Conservation (phyloP, 371 early-diverging fungal species). For the Entomophthora muscae region DNA sequence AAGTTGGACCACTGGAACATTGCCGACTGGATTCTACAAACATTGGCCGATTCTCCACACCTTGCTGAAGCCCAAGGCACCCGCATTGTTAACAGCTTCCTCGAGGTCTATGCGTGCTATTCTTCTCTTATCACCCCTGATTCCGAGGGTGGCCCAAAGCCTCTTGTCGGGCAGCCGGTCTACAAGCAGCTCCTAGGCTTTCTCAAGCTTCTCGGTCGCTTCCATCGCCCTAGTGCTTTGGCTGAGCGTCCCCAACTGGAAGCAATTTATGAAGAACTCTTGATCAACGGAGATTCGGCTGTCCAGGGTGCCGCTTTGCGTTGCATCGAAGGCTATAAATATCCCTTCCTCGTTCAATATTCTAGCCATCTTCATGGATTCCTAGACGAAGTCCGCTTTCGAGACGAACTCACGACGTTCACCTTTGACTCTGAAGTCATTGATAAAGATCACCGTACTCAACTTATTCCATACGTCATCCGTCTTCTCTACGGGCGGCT, state of each 20-base stretch:
- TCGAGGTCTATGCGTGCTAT: constrained; percentile 37
- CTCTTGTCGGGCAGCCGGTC: constrained; percentile 22
- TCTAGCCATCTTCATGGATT: constrained; percentile 53
- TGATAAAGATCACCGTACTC: constrained; percentile 40
- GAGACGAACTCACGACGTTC: constrained; percentile 67
- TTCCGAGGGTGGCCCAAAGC: constrained; percentile 14
- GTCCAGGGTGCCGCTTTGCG: constrained; percentile 65
- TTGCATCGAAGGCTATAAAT: constrained; percentile 64
- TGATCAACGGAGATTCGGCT: constrained; percentile 58
- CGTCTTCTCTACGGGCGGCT: constrained; percentile 83
- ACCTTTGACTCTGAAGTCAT: constrained; percentile 34
- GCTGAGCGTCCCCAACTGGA: constrained; percentile 31
- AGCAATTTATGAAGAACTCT: constrained; percentile 40
- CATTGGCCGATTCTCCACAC: constrained; percentile 39
- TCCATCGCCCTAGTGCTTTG: constrained; percentile 37
- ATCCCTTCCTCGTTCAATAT: constrained; percentile 41
- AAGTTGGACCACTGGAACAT: constrained; percentile 61
- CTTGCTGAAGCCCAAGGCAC: constrained; percentile 52
- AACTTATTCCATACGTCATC: constrained; percentile 50
- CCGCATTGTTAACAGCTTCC: constrained; percentile 53
- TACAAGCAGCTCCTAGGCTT: constrained; percentile 38
- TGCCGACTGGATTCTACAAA: constrained; percentile 41
- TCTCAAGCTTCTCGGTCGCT: constrained; percentile 54
- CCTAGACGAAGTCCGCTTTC: constrained; percentile 69
- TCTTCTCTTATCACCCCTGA: constrained; percentile 14